Base-by-base conservation (phyloP, 2,329 filamentous ascomycete genomes). In the Aspergillus sp. region DNA sequence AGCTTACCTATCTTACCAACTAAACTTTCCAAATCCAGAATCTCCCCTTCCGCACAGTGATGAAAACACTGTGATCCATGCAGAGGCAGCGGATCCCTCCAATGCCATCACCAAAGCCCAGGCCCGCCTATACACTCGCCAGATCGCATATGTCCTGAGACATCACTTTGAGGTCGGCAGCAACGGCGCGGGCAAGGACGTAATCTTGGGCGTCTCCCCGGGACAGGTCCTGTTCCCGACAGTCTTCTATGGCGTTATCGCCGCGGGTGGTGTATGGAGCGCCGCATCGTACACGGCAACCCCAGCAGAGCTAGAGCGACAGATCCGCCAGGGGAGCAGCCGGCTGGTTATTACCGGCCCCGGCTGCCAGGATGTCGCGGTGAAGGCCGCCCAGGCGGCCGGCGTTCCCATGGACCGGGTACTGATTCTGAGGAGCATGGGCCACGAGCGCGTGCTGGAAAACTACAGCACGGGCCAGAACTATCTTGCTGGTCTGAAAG, bases 221-320 rank as follows among this genome's bases (percentile, higher is more conserved):
- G 54, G 54, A 11, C 54, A 57, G 46, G 33, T 52, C 13, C 41
- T 57, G 10, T 47, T 57, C 4, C 49, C 54, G 9, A 22, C 50
- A n/a, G 52, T 54, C 46, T 57, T 57, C 33, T 57, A 54, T 41
- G 54, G 54, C 8, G 52, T 57, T 17, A 43, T 57, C n/a, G 54
- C 49, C 7, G 54, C 54, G 11, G 54, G 52, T 20, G 54, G 54
- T 17, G 52, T 57, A 4, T 57, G 52, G 51, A 54, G 52, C 38
- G 54, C 54, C 6, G 54, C 54, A 14, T 54, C 52, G 13, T 45
- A 50, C 17, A 54, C 54, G 16, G 51, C 52, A 10, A 54, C 54
- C 3, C 26, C 54, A 6, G 13, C 52, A 3, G 54, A 57, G 43
- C 24, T 57, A 17, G 54, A 54, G 43, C 43, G 54, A n/a, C 54